Base-by-base conservation (phyloP, 257 asterid species). In the Dorcoceras hygrometricum region DNA sequence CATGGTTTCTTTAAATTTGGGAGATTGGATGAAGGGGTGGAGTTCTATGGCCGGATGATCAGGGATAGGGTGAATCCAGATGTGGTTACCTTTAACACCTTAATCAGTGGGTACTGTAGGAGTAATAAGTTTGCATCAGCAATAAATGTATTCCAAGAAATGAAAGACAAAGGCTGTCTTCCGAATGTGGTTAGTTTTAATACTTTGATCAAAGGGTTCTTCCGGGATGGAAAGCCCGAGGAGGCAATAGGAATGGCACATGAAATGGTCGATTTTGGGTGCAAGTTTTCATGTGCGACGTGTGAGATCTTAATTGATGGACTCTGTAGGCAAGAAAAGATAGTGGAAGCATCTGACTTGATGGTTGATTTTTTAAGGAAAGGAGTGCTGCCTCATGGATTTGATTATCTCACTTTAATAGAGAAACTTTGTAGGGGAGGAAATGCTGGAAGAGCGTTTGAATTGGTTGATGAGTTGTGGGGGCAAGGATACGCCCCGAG, bases 151-250 rank as follows among this genome's bases (percentile, higher is more conserved):
- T 94, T 94, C 54, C 78, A 62, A 78, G 97, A 87, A 82, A 94
- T 94, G 97, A 90, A 88, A 69, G 83, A 79, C 9, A 80, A 80
- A 59, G 96, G 96, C 18, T 85, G 95, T 77, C 79, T 86, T 22
- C 96, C 99, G 3, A 90, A 90, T 82, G 96, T 90, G 71, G 88
- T 93, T 57, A 90, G 92, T 61, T 93, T 93, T 54, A 93, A 90
- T 71, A 93, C 97, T 20, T 76, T 93, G 87, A 88, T 93, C 56
- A 83, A 69, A 63, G 95, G 97, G 4, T 86, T 90, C 74, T 84
- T 93, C 39, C 73, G 77, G 73, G 90, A 88, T 65, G 96, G 89
- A 71, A 90, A 83, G 73, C 66, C 74, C 12, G 92, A 83, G 29
- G 85, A 81, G 46, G 99, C 90, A 0, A 82, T 94, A 29, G 93